phyloP scores from a whole-genome alignment of 768 basidiomycete species.

The Suillus lakei region DNA sequence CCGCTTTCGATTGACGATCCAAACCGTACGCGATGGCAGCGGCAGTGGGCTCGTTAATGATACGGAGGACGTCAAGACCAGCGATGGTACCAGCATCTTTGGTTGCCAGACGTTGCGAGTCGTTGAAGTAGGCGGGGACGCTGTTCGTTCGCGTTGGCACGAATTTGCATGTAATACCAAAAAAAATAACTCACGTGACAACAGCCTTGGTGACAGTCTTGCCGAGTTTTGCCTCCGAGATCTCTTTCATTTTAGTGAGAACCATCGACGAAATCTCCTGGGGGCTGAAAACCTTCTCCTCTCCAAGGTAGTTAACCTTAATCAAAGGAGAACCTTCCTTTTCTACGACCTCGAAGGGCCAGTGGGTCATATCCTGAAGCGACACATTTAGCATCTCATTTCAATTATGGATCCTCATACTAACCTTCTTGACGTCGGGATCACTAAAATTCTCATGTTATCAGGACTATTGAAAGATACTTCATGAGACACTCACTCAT shows the following conservation, averaged over 20 bases:
- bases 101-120: slow-evolving; percentile 98
- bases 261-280: slow-evolving; percentile 99
- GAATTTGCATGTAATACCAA: slow-evolving; percentile 11
- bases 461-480: slow-evolving; percentile 10
- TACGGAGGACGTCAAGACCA: slow-evolving; percentile 98
- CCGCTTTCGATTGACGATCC: slow-evolving; percentile 91
- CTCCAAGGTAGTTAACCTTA: slow-evolving; percentile 93
- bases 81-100: slow-evolving; percentile 99
- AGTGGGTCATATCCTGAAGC: slow-evolving; percentile 88
- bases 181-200: slow-evolving; percentile 75
- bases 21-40: slow-evolving; percentile 99
- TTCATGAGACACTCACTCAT: slow-evolving; percentile 64
- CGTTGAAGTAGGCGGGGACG: slow-evolving; percentile 99
- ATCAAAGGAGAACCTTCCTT: slow-evolving; percentile 97
- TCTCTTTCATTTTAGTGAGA: slow-evolving; percentile 99
- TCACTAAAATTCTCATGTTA: slow-evolving; percentile 53
- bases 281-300: slow-evolving; percentile 95
- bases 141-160: slow-evolving; percentile 36
- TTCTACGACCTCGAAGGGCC: slow-evolving; percentile 97
- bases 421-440: slow-evolving; percentile 89
- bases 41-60: slow-evolving; percentile 99
- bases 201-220: slow-evolving; percentile 99
- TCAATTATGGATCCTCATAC: not conserved
- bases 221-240: slow-evolving; percentile 98
- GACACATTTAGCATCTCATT: slow-evolving; percentile 8